Percentiles rank a stretch among this genome's conserved stretches.
Evolutionary conservation across 192 early-diverging fungal genomes (phyloP).

Genomic region (Umbelopsis sp.): DNA sequence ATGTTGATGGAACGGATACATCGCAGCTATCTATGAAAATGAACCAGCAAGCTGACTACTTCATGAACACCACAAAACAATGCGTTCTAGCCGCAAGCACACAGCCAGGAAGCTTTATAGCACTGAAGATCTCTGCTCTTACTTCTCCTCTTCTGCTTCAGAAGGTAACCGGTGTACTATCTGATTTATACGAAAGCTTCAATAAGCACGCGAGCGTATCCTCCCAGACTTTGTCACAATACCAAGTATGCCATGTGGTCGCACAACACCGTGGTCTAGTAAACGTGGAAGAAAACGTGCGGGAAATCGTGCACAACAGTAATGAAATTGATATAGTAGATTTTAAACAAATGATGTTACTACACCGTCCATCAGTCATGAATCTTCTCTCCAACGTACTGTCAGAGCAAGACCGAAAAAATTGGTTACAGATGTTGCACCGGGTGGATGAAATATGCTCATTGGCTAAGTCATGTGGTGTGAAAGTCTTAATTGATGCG

Average conservation of each 20-base stretch:
- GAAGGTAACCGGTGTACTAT: constrained; percentile 64
- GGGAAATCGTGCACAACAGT: not conserved
- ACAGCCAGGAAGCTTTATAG: constrained; percentile 74
- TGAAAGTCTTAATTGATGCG: constrained; percentile 88
- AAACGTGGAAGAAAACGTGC: constrained; percentile 12
- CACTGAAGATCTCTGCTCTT: constrained; percentile 88
- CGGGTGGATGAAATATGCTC: constrained; percentile 70
- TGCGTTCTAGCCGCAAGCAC: constrained; percentile 72
- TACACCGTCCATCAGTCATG: constrained; percentile 21
- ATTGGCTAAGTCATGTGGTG: constrained; percentile 61
- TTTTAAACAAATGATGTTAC: constrained; percentile 18
- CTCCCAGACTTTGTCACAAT: constrained; percentile 31
- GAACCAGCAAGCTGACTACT: constrained; percentile 67
- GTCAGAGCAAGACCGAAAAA: constrained; percentile 63
- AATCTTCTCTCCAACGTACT: constrained; percentile 29
- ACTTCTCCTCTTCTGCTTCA: constrained; percentile 73
- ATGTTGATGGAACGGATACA: constrained; percentile 59
- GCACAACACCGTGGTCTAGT: constrained; percentile 41
- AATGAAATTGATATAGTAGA: constrained; percentile 19
- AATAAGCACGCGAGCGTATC: constrained; percentile 23
- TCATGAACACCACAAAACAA: constrained; percentile 68
- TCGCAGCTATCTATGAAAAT: constrained; percentile 13
- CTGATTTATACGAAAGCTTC: constrained; percentile 49
- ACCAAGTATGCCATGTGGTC: constrained; percentile 19
- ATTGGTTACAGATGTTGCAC: constrained; percentile 66